A percentile compares a stretch with the other conserved stretches of the same genome.
Evolutionary conservation across 1,284 basidiomycete species (phyloP).

Genomic region (Irpex sp.): DNA sequence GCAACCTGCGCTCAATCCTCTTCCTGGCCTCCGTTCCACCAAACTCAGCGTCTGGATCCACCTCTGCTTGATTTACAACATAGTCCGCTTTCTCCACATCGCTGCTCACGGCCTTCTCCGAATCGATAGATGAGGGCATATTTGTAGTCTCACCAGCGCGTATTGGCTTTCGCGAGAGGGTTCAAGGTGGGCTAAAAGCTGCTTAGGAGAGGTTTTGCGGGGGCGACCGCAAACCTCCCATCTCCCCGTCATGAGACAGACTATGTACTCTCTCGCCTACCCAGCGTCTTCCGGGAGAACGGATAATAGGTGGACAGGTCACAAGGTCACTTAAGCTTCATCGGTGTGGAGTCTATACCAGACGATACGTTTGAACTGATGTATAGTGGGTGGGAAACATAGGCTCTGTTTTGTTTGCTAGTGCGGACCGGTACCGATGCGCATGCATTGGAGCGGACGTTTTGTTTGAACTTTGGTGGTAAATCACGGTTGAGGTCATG

Average conservation of each 20-base stretch:
- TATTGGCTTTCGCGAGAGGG: not conserved
- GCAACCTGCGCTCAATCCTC: conserved; percentile 46
- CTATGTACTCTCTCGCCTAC: not conserved
- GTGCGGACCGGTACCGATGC: not conserved
- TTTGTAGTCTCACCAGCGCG: not conserved
- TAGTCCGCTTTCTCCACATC: conserved; percentile 4
- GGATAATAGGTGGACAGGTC: not conserved
- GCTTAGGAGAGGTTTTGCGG: not conserved
- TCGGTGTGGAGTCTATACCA: not conserved
- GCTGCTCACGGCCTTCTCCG: not conserved
- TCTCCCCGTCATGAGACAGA: not conserved
- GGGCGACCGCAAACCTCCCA: not conserved
- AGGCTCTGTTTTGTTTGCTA: not conserved
- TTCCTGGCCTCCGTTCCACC: conserved; percentile 38
- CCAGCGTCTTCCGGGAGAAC: not conserved
- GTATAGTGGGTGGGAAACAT: not conserved
- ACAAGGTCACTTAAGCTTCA: not conserved
- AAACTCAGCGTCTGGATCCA: conserved; percentile 31
- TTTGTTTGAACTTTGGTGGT: not conserved
- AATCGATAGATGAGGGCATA: not conserved
- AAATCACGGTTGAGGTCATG: not conserved
- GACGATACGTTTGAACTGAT: not conserved
- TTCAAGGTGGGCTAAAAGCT: not conserved
- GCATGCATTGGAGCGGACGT: not conserved
- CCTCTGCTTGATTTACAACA: not conserved